A percentile compares a stretch with the other conserved stretches of the same genome.
These are phyloP conservation scores for Hemisphaericaspora lyxosophila DNA, from an alignment of 1,139 yeast genomes.

Conservation along the genomic window DNA sequence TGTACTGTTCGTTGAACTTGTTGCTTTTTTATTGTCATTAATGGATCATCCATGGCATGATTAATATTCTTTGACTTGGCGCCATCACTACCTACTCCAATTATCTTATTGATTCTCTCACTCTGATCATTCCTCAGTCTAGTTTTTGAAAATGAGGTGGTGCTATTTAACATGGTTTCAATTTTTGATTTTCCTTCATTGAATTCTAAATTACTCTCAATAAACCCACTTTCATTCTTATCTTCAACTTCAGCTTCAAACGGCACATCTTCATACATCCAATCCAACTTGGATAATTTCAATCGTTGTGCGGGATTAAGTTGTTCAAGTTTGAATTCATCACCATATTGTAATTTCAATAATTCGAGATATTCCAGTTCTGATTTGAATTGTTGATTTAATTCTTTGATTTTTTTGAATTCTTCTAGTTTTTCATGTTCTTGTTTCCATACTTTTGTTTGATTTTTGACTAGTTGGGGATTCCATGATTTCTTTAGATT, in stretches of 20 bases:
- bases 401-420: constrained; percentile 61
- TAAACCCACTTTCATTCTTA: constrained; percentile 30
- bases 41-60: constrained; percentile 51
- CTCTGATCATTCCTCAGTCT: constrained; percentile 8
- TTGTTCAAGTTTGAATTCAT: constrained; percentile 24
- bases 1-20: constrained; percentile 14
- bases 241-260: constrained; percentile 13
- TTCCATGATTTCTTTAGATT: constrained; percentile 95
- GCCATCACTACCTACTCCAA: constrained; percentile 14
- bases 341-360: constrained; percentile 50
- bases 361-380: constrained; percentile 67
- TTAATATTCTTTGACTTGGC: constrained; percentile 16
- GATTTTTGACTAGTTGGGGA: constrained; percentile 83
- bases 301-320: constrained; percentile 42
- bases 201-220: constrained; percentile 36
- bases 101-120: constrained; percentile 18
- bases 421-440: constrained; percentile 81
- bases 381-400: constrained; percentile 61
- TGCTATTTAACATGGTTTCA: constrained; percentile 31
- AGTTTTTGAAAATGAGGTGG: constrained; percentile 15
- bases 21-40: constrained; percentile 47
- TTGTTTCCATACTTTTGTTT: constrained; percentile 78
- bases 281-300: constrained; percentile 56
- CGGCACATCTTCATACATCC: constrained; percentile 75
- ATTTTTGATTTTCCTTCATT: constrained; percentile 35